Base-by-base conservation (phyloP, 352 stramenopile species). In the Phytopythium ostracodes region DNA sequence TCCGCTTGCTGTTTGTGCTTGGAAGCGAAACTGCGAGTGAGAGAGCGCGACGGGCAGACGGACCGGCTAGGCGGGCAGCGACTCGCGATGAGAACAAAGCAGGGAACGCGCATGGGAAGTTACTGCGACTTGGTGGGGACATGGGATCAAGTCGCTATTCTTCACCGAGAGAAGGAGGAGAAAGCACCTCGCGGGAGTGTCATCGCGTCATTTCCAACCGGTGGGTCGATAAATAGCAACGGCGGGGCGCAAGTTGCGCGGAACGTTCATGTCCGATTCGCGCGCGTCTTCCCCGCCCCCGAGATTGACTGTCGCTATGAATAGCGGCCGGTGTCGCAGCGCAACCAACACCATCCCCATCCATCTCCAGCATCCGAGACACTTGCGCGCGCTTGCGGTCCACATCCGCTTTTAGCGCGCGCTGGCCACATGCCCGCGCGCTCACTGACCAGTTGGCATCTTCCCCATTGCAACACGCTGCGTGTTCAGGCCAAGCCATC, bases 251-350 rank as follows among this genome's bases (percentile, higher is more conserved):
- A 44, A 12, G 38, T 44, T 44, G 38, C 38, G n/a, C 20, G 43
- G 43, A 50, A 29, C 43, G n/a, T 50, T 50, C 43, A 50, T 29
- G 43, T 50, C 22, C 43, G 42, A 49, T 50, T 6, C 43, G n/a
- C n/a, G 20, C 11, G 17, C 17, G 2, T 25, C 40, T 22, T 47
- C 40, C 18, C 18, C 40, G 10, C 33, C 10, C 33, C 7, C 7
- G 10, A 14, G 10, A 1, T 10, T 10, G 33, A 38, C 20, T 17
- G 12, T 2, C 7, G 6, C 43, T 50, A 50, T 50, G 20, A 29
- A 50, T 50, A 50, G 43, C 43, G 43, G 0, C 1, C n/a, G n/a
- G 18, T 50, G 43, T 50, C 43, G 43, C 43, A 50, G 43, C 40
- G 18, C 40, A 47, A 47, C 40, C 18, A 47, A 9, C 18, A 6